Evolutionary conservation across 306 rosid species (phyloP), one percentile per base, ranked within the genome.

Genomic region (Pyrus betulifolia): DNA sequence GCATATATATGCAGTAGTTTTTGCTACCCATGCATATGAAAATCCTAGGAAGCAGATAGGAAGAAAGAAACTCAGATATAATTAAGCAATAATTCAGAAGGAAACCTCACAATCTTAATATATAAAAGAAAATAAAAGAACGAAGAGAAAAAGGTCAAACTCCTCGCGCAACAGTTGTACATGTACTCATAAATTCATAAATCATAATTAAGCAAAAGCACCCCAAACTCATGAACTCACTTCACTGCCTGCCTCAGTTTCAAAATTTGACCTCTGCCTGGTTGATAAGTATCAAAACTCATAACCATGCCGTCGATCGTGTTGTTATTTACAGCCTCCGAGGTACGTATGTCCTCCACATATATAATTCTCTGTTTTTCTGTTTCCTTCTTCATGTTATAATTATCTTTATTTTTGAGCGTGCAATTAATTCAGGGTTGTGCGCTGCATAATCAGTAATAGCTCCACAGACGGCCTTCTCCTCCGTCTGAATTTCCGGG

Each of bases 401-500:
- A 40, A 67, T 61, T 3, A 30, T 30, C n/a, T 15, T 63, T 30
- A 8, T 63, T 63, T 28, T 14, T 63, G 19, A 31, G 22, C 3
- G 11, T 30, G 18, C 62, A 30, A 63, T 63, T 28, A 63, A 27
- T 30, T 14, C 17, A 27, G 30, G 30, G 33, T 14, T 35, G 30
- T 27, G 66, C 27, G 7, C 19, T 11, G 66, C 66, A 27, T 63
- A 19, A 4, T 66, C 42, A 66, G 5, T 66, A 66, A 66, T 85
- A 87, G 86, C 76, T 87, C 98, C 98, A 95, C 55, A 95, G 82
- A 74, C 60, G 27, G 11, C 18, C 81, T 19, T 83, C 92, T 27
- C 84, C 89, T 4, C 75, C 86, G 71, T 81, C 81, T 4, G 72
- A 79, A 66, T 77, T 69, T 25, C 81, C 93, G 15, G 84, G 74